A percentile compares a stretch with the other conserved stretches of the same genome.
Conservation (phyloP, 495 filamentous ascomycete genomes). For the Aspergillus campestris region DNA sequence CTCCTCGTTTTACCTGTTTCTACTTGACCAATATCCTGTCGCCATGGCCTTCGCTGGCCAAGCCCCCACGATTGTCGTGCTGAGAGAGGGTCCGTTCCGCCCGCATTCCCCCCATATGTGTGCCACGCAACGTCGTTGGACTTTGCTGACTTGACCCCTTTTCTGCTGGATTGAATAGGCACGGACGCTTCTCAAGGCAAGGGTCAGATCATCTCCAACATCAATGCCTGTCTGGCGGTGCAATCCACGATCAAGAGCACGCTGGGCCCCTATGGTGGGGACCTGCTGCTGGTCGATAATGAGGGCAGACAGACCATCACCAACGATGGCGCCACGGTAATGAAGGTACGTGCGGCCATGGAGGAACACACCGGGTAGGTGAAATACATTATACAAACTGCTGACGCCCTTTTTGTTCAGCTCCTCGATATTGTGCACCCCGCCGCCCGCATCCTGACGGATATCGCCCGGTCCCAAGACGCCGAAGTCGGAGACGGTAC, state of each 20-base stretch:
- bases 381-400: conserved; percentile 3
- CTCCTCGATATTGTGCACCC: conserved; percentile 98
- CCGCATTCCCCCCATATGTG: conserved; percentile 24
- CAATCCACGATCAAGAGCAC: conserved; percentile 93
- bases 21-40: conserved; percentile 7
- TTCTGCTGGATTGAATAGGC: conserved; percentile 42
- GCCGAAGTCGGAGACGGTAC: conserved; percentile 98
- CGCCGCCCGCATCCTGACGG: conserved; percentile 93
- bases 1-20: conserved; percentile 4
- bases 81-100: conserved; percentile 78
- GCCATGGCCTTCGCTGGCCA: conserved; percentile 95
- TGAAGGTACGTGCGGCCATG: conserved; percentile 61
- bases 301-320: conserved; percentile 97
- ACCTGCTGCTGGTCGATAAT: conserved; percentile 87
- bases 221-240: conserved; percentile 96
- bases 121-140: conserved; percentile 5
- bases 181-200: conserved; percentile 96
- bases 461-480: conserved; percentile 97
- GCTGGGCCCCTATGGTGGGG: conserved; percentile 94
- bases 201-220: conserved; percentile 95
- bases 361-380: too few relatives aligned
- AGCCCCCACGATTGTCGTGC: conserved; percentile 95
- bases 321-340: conserved; percentile 97
- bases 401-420: conserved; percentile 33
- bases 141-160: conserved; percentile 6